phyloP scores from a whole-genome alignment of 345 rosid genomes.

The Tarenaya hassleriana region DNA sequence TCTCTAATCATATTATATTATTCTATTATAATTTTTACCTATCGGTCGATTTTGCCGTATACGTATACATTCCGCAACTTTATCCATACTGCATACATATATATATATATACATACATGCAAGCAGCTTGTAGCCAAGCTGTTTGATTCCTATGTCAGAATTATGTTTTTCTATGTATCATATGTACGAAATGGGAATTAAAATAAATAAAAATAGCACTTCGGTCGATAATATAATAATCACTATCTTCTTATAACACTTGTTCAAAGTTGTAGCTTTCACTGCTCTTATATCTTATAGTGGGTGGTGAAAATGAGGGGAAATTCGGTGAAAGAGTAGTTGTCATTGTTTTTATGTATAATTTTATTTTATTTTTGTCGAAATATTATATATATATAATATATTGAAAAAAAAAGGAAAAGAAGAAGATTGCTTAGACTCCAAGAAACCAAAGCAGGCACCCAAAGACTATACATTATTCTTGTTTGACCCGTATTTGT shows the following conservation, averaged over 20 bases:
- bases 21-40: neutral
- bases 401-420: neutral
- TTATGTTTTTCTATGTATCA: too few relatives aligned
- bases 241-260: neutral
- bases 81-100: neutral
- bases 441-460: slow-evolving; percentile 36
- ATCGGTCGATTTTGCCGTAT: slow-evolving; percentile 23
- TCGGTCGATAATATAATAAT: too few relatives aligned
- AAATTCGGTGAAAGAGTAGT: neutral
- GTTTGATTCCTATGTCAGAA: too few relatives aligned
- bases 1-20: neutral
- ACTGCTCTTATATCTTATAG: slow-evolving; percentile 32
- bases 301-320: slow-evolving; percentile 39
- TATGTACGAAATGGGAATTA: too few relatives aligned
- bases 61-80: slow-evolving; percentile 41
- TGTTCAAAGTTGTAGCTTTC: slow-evolving; percentile 13
- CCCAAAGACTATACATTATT: slow-evolving; percentile 38
- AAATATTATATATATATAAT: neutral
- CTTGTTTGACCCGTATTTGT: slow-evolving; percentile 83
- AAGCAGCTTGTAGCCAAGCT: too few relatives aligned
- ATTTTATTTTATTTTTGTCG: too few relatives aligned
- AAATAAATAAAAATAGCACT: too few relatives aligned
- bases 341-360: too few relatives aligned
- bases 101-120: too few relatives aligned
- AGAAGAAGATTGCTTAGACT: slow-evolving; percentile 45